phyloP scores from a whole-genome alignment of 768 basidiomycete genomes.

The Thelephora aurantiotincta region DNA sequence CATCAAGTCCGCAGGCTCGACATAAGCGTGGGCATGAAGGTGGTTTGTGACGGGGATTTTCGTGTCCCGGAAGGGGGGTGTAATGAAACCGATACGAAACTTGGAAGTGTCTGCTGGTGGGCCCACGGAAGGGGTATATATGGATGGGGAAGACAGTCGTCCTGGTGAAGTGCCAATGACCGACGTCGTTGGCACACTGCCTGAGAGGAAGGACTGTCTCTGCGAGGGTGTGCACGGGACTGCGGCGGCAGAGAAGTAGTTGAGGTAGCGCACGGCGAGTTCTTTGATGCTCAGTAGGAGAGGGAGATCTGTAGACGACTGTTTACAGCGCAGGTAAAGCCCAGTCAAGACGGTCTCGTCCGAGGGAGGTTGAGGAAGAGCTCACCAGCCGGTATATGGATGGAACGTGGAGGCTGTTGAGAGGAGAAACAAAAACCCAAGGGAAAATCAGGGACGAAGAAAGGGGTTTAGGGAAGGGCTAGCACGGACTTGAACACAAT shows the following conservation, averaged over 20 bases:
- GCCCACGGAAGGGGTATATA: conserved; percentile 10
- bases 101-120: conserved; percentile 17
- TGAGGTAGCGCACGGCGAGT: conserved; percentile 41
- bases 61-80: conserved; percentile 61
- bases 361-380: conserved; percentile 7
- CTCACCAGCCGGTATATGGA: conserved; percentile 62
- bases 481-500: conserved; percentile 66
- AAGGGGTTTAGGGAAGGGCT: conserved; percentile 1
- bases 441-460: conserved; percentile 3
- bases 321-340: conserved; percentile 7
- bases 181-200: conserved; percentile 19
- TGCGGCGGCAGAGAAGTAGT: conserved; percentile 23
- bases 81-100: conserved; percentile 66
- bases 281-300: conserved; percentile 50
- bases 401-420: conserved; percentile 55
- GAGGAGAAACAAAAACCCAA: background rate
- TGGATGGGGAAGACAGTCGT: conserved; percentile 10
- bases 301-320: conserved; percentile 68
- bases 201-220: conserved; percentile 1
- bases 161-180: conserved; percentile 6
- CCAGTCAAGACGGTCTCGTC: background rate
- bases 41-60: conserved; percentile 74
- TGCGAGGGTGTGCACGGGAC: background rate
- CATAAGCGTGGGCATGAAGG: conserved; percentile 64
- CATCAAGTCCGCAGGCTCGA: conserved; percentile 45